Evolutionary conservation across 176 grass and related monocot species (phyloP), one percentile per base, ranked within the genome.

Genomic region (Bothriochloa decipiens): DNA sequence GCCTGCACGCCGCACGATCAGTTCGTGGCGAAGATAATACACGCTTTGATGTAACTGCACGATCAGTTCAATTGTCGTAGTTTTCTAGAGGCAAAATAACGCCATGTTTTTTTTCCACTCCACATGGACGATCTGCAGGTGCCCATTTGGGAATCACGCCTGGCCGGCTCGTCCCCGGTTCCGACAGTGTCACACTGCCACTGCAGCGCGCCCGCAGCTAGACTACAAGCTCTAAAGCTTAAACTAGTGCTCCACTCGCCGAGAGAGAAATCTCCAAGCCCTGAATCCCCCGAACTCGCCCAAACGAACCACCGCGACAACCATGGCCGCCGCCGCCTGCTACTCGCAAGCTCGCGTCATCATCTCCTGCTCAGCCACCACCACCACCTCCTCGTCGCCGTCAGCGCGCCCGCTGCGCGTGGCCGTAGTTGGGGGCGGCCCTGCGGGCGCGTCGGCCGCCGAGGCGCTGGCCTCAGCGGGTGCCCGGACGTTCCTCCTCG

Each of bases 351-450:
- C 81, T 1, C 89, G 78, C 77, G 36, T 80, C 18, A 33, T 41
- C 58, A 33, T 85, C 70, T 58, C 68, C 82, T 79, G 77, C 75
- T 65, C 43, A 47, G n/a, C 57, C 69, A 17, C 65, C 61, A 7
- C 68, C 68, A 12, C 65, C 67, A 3, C 68, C 37, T 63, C 55
- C 17, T 14, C 2, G 6, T 3, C 76, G 0, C 13, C 50, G 49
- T 73, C 63, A 14, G 27, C 32, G 4, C 87, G 82, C 75, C 87
- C 84, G 11, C 91, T 98, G 15, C 90, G 95, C 58, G 95, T 88
- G 12, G 95, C 95, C 22, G 92, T 97, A 36, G 86, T 97, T 17
- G 95, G 92, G 5, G 92, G 95, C 6, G 95, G 95, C 46, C 95
- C 95, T 8, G 95, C 92, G 2, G 95, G 95, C 33, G 91, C 95